phyloP scores from a whole-genome alignment of 108 stramenopile species.

The Nitzschia putrida region DNA sequence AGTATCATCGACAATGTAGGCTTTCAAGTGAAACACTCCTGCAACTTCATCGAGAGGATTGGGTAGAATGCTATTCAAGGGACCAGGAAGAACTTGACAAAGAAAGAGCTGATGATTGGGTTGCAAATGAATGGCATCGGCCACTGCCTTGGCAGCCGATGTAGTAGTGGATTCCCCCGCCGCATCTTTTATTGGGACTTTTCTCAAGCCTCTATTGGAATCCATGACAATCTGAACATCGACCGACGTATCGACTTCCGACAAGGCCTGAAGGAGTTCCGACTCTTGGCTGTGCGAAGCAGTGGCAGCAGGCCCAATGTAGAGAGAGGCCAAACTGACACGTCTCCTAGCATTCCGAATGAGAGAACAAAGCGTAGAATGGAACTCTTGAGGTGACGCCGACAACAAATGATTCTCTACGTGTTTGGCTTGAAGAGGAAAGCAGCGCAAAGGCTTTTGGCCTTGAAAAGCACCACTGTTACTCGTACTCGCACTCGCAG shows the following conservation, averaged over 20 bases:
- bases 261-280: conserved; percentile 63
- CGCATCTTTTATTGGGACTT: conserved; percentile 49
- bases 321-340: conserved; percentile 74
- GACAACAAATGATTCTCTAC: conserved; percentile 8
- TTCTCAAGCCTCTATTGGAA: conserved; percentile 67
- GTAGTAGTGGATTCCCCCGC: conserved; percentile 33
- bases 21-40: conserved; percentile 88
- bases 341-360: conserved; percentile 66
- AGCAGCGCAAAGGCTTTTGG: conserved; percentile 18
- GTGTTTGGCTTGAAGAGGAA: conserved; percentile 29
- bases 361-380: conserved; percentile 52
- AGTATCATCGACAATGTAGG: conserved; percentile 78
- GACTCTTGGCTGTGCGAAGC: conserved; percentile 14
- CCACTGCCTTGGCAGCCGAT: conserved; percentile 47
- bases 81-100: conserved; percentile 57
- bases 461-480: neutral
- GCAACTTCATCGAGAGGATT: conserved; percentile 81
- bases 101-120: conserved; percentile 41
- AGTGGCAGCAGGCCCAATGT: conserved; percentile 69
- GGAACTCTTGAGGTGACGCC: conserved; percentile 67
- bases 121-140: conserved; percentile 22
- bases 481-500: neutral
- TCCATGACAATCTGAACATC: conserved; percentile 71
- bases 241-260: conserved; percentile 18
- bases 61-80: conserved; percentile 50